Percentiles rank a stretch among this genome's conserved stretches.
phyloP scores from a whole-genome alignment of 306 rosid genomes.

The Citrullus colocynthis region DNA sequence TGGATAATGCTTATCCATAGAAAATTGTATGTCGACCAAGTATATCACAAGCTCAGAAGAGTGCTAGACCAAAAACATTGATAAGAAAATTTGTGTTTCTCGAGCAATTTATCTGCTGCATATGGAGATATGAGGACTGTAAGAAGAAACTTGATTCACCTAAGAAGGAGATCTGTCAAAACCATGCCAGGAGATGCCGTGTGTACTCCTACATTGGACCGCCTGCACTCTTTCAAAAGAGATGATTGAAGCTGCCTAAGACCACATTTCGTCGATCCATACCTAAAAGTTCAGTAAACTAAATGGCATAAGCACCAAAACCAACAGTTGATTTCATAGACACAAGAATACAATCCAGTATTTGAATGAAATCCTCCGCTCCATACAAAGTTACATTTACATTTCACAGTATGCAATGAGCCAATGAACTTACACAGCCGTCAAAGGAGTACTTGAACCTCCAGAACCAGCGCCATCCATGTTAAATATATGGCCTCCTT shows the following conservation, averaged over 20 bases:
- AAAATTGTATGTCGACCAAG: background rate
- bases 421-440: conserved; percentile 77
- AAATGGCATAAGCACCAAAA: conserved; percentile 11
- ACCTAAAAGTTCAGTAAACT: conserved; percentile 30
- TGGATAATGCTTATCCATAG: background rate
- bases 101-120: background rate
- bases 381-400: background rate
- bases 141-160: conserved; percentile 27
- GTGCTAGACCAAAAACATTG: background rate
- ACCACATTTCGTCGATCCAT: conserved; percentile 92
- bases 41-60: background rate
- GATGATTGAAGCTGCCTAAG: conserved; percentile 89
- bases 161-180: conserved; percentile 78
- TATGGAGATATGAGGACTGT: background rate
- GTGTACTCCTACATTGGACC: conserved; percentile 78
- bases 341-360: background rate
- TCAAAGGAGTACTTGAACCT: conserved; percentile 94
- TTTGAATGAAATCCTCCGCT: background rate
- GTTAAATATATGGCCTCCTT: conserved; percentile 83
- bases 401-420: background rate
- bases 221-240: conserved; percentile 66
- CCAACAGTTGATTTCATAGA: background rate
- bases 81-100: background rate
- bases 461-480: conserved; percentile 98
- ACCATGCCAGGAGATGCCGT: conserved; percentile 99